These are phyloP conservation scores for Aspergillus fructus DNA, from an alignment of 2,329 filamentous ascomycete genomes.

Conservation along the genomic window DNA sequence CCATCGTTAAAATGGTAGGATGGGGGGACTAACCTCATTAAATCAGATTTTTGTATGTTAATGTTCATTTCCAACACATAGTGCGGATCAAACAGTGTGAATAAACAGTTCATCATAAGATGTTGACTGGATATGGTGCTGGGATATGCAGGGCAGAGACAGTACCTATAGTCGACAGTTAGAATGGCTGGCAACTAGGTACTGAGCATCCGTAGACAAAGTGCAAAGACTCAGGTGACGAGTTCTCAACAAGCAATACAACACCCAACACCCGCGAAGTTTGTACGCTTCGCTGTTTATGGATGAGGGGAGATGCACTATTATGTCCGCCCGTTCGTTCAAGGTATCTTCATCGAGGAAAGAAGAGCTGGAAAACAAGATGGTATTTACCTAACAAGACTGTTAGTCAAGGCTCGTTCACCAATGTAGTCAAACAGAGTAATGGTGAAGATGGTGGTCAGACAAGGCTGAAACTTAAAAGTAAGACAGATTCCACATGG, in stretches of 20 bases:
- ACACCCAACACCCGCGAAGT: slow-evolving; percentile 56
- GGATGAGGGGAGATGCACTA: slow-evolving; percentile 53
- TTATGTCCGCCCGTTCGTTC: slow-evolving; percentile 71
- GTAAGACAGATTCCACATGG: slow-evolving; percentile 62
- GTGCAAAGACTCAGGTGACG: slow-evolving; percentile 58
- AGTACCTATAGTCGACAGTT: slow-evolving; percentile 30
- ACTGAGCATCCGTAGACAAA: slow-evolving; percentile 25
- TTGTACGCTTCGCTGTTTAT: slow-evolving; percentile 62
- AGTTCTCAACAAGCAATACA: slow-evolving; percentile 67
- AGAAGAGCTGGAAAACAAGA: slow-evolving; percentile 18
- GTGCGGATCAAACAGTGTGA: slow-evolving; percentile 68
- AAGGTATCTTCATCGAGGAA: slow-evolving; percentile 58
- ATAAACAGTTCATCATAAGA: slow-evolving; percentile 65
- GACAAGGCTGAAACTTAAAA: slow-evolving; percentile 72
- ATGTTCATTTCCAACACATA: slow-evolving; percentile 58
- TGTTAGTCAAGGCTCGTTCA: slow-evolving; percentile 30
- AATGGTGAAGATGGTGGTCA: slow-evolving; percentile 43
- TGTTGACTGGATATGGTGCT: slow-evolving; percentile 32
- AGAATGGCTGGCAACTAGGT: slow-evolving; percentile 18
- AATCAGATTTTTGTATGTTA: slow-evolving; percentile 68
- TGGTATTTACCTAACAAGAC: slow-evolving; percentile 33
- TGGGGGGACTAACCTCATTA: slow-evolving; percentile 54
- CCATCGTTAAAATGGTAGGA: background rate
- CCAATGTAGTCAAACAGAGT: slow-evolving; percentile 17
- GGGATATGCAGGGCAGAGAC: slow-evolving; percentile 16